Conservation (phyloP, 192 early-diverging fungal genomes). For the Coemansia sp. region DNA sequence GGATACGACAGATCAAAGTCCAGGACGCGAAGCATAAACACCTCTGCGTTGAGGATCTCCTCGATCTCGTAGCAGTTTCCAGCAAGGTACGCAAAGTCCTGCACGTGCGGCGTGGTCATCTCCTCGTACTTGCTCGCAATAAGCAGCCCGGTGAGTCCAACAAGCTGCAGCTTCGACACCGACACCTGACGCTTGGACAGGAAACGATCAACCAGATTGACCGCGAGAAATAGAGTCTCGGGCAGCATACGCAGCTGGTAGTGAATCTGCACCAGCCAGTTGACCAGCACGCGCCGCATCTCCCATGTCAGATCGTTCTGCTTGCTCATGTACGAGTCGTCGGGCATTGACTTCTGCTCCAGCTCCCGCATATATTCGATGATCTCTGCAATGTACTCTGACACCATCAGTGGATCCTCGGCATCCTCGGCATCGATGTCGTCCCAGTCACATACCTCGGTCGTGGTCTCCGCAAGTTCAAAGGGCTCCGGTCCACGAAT, state of each 20-base stretch:
- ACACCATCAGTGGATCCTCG: slow-evolving; percentile 87
- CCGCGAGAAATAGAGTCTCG: slow-evolving; percentile 90
- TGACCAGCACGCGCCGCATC: slow-evolving; percentile 90
- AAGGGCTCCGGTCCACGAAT: slow-evolving; percentile 16
- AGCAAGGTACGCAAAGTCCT: slow-evolving; percentile 84
- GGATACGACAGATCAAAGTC: slow-evolving; percentile 88
- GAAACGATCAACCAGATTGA: slow-evolving; percentile 96
- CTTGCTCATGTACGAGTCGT: slow-evolving; percentile 75
- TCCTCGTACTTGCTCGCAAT: slow-evolving; percentile 97
- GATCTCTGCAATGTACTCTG: slow-evolving; percentile 94
- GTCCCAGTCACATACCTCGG: slow-evolving; percentile 56
- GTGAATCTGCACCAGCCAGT: slow-evolving; percentile 96
- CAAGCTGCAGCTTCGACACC: slow-evolving; percentile 87
- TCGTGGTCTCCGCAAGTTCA: slow-evolving; percentile 7
- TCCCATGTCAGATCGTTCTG: slow-evolving; percentile 89
- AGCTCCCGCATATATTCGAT: slow-evolving; percentile 78
- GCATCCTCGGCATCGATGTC: slow-evolving; percentile 79
- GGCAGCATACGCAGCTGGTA: slow-evolving; percentile 86
- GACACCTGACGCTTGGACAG: slow-evolving; percentile 83
- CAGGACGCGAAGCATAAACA: slow-evolving; percentile 84
- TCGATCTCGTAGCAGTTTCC: slow-evolving; percentile 76
- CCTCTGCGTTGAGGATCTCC: slow-evolving; percentile 89
- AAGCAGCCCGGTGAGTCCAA: slow-evolving; percentile 87
- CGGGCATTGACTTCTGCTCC: slow-evolving; percentile 77
- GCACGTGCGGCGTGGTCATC: slow-evolving; percentile 74